Conservation (phyloP, 768 basidiomycete species). For the Mycena rebaudengoi region DNA sequence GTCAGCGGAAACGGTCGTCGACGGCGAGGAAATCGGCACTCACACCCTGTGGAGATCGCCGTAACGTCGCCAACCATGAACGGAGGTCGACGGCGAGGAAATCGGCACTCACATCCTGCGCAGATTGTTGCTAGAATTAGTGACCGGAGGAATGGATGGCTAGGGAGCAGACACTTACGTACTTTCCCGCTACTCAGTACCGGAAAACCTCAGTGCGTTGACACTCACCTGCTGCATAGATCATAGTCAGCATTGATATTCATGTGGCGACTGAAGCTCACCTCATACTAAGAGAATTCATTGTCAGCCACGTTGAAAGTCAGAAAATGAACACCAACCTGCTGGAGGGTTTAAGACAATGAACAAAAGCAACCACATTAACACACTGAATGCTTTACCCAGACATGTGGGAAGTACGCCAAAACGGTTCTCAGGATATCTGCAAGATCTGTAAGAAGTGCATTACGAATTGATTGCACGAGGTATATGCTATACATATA, state of each 20-base stretch:
- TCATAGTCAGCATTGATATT: neutral
- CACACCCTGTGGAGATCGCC: neutral
- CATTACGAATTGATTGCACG: neutral
- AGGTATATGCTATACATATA: neutral
- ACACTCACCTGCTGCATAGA: neutral
- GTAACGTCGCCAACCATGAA: neutral
- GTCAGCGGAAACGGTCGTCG: neutral
- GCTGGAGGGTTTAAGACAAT: neutral
- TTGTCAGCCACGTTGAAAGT: neutral
- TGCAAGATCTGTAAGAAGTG: neutral
- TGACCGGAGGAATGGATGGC: neutral
- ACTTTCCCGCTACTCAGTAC: neutral
- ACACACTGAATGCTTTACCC: neutral
- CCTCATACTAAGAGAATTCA: neutral
- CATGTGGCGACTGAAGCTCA: neutral
- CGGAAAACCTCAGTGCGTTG: neutral
- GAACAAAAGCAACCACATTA: neutral
- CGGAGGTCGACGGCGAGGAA: neutral
- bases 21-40: neutral
- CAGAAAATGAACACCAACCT: neutral
- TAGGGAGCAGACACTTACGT: neutral
- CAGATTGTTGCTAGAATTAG: neutral
- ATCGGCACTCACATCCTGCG: neutral
- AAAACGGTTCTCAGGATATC: neutral
- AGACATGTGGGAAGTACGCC: neutral